phyloP scores from a whole-genome alignment of 768 basidiomycete species.

The Lactarius trivialis region DNA sequence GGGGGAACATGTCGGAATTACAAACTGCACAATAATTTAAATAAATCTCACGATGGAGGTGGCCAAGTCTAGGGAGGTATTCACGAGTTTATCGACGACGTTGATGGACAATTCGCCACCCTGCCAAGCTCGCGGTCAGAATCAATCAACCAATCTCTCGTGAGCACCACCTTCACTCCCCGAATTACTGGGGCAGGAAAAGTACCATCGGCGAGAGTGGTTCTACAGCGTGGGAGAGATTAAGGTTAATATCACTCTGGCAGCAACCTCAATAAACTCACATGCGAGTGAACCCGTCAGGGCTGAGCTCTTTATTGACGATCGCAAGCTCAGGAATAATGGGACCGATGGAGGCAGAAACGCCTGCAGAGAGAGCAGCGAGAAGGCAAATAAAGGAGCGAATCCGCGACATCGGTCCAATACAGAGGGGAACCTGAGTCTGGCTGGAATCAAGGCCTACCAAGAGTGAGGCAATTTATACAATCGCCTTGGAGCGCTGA shows the following conservation, averaged over 20 bases:
- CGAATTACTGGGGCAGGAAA: conserved; percentile 44
- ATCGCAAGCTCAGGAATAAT: conserved; percentile 12
- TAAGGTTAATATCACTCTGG: neutral
- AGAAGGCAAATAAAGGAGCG: neutral
- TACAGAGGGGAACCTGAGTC: neutral
- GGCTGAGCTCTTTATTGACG: conserved; percentile 21
- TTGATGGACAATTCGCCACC: conserved; percentile 37
- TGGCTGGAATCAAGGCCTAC: neutral
- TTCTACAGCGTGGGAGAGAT: conserved; percentile 22
- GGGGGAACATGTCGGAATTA: neutral
- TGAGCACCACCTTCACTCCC: conserved; percentile 28
- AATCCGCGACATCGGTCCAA: neutral
- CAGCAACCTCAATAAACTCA: neutral
- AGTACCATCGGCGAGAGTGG: conserved; percentile 39
- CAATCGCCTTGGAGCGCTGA: neutral
- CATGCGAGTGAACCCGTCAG: conserved; percentile 25
- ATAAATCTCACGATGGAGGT: conserved; percentile 41
- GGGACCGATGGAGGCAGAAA: conserved; percentile 18
- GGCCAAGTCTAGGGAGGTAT: conserved; percentile 38
- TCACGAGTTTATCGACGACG: conserved; percentile 38
- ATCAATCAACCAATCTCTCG: conserved; percentile 15
- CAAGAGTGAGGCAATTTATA: neutral
- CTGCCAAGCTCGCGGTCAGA: conserved; percentile 23
- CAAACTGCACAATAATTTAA: neutral
- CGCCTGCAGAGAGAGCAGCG: neutral